Conservation (phyloP, 257 asterid species). For the Agastache rugosa region DNA sequence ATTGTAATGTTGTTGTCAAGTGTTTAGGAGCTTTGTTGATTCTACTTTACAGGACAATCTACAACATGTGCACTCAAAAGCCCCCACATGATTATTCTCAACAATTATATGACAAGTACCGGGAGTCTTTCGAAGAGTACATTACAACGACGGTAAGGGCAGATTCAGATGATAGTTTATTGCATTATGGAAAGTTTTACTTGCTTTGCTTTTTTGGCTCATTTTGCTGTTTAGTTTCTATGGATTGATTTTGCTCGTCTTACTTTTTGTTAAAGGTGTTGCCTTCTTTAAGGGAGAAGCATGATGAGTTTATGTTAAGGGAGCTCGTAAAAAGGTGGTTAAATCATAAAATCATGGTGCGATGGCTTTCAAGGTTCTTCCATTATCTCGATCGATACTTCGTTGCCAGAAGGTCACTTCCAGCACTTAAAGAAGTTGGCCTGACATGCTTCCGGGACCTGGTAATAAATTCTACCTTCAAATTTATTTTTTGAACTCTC, state of each 20-base stretch:
- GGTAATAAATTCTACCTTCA: constrained; percentile 52
- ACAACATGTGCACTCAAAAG: constrained; percentile 98
- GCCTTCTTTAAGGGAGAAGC: constrained; percentile 86
- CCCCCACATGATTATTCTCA: constrained; percentile 98
- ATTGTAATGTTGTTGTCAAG: constrained; percentile 22
- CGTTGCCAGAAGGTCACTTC: constrained; percentile 96
- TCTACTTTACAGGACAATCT: constrained; percentile 70
- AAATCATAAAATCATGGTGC: constrained; percentile 96
- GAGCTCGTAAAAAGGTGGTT: constrained; percentile 95
- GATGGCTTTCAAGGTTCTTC: constrained; percentile 97
- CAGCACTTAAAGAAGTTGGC: constrained; percentile 91
- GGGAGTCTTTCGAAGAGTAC: constrained; percentile 85
- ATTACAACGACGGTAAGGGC: constrained; percentile 72
- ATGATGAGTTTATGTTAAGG: constrained; percentile 93
- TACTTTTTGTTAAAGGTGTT: constrained; percentile 53
- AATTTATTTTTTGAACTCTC: constrained; percentile 8
- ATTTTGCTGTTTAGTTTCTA: constrained; percentile 20
- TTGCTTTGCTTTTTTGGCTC: neutral
- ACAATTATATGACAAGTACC: constrained; percentile 88
- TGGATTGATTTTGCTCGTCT: constrained; percentile 22
- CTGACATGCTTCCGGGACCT: constrained; percentile 87
- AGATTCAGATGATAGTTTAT: constrained; percentile 2
- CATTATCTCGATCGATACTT: constrained; percentile 94
- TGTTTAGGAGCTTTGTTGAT: constrained; percentile 36
- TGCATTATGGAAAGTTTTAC: neutral